Evolutionary conservation across 2,329 filamentous ascomycete genomes (phyloP).

Genomic region (Trichoderma pleuroti): DNA sequence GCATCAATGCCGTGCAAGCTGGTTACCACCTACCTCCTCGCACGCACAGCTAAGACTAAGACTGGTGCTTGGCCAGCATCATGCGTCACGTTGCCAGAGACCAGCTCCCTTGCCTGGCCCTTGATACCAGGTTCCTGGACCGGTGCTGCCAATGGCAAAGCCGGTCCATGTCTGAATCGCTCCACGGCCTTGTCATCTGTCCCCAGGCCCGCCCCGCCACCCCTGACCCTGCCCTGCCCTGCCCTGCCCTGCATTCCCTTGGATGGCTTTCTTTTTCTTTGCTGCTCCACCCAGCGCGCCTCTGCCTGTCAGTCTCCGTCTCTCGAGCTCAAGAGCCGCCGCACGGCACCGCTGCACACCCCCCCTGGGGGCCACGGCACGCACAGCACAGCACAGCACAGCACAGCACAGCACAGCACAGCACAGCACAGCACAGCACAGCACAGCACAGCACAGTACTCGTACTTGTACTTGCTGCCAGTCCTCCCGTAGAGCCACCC

Average conservation of each 20-base stretch:
- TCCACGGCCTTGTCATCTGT: constrained; percentile 7
- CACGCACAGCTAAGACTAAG: background rate
- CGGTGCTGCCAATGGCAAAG: constrained; percentile 11
- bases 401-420: no score
- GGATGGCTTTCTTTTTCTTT: background rate
- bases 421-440: no score
- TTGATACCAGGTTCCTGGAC: constrained; percentile 17
- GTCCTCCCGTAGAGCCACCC: constrained; percentile 9
- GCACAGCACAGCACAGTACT: no score
- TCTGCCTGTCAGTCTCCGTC: background rate
- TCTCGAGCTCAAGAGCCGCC: constrained; percentile 2
- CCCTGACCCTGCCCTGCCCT: background rate
- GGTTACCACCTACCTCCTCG: background rate
- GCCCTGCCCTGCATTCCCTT: constrained; percentile 6
- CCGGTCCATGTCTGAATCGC: constrained; percentile 1
- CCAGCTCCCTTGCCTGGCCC: background rate
- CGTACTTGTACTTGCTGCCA: background rate
- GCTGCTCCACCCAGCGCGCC: constrained; percentile 3
- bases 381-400: no score
- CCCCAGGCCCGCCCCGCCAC: background rate
- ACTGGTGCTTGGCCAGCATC: constrained; percentile 5
- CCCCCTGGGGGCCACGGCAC: constrained; percentile 7
- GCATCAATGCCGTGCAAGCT: background rate
- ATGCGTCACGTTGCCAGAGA: constrained; percentile 7
- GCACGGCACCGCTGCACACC: constrained; percentile 6